phyloP scores from a whole-genome alignment of 2,329 filamentous ascomycete species.

The Macrophomina tecta region DNA sequence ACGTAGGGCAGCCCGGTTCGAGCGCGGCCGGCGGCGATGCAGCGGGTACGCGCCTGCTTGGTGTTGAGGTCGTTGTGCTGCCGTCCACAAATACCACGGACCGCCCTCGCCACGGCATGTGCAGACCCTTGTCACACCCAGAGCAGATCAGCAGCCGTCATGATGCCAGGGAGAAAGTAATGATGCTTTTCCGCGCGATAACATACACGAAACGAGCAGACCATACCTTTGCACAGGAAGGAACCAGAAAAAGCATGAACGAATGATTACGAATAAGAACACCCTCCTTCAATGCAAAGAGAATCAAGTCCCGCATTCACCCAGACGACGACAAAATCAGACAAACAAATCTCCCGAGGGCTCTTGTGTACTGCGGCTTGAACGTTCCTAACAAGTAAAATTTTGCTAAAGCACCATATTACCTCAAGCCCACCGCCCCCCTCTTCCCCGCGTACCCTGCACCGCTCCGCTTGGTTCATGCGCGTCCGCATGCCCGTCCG shows the following conservation, averaged over 20 bases:
- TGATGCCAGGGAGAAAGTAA: slow-evolving; percentile 12
- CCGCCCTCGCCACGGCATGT: slow-evolving; percentile 13
- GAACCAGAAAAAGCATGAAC: slow-evolving; percentile 3
- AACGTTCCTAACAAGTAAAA: slow-evolving; percentile 23
- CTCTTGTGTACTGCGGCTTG: slow-evolving; percentile 24
- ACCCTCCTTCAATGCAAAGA: slow-evolving; percentile 11
- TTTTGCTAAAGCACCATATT: slow-evolving; percentile 26
- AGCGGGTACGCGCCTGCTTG: slow-evolving; percentile 3
- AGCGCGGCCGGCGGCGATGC: neutral
- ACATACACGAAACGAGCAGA: slow-evolving; percentile 19
- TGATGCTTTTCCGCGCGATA: slow-evolving; percentile 21
- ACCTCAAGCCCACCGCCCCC: slow-evolving; percentile 16
- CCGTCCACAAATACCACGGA: slow-evolving; percentile 2
- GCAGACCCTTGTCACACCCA: slow-evolving; percentile 20
- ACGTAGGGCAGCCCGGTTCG: neutral
- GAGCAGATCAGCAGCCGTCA: slow-evolving; percentile 2
- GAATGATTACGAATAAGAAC: slow-evolving; percentile 19
- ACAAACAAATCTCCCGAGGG: slow-evolving; percentile 10
- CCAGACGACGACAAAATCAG: slow-evolving; percentile 8
- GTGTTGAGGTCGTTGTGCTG: slow-evolving; percentile 12
- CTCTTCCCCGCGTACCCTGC: slow-evolving; percentile 20
- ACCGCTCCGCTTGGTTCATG: neutral
- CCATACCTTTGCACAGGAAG: slow-evolving; percentile 5
- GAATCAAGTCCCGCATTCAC: slow-evolving; percentile 9
- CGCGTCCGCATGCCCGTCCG: slow-evolving; percentile 17